These are phyloP conservation scores for Globisporangium nunn DNA, from an alignment of 352 stramenopile species.

Conservation along the genomic window DNA sequence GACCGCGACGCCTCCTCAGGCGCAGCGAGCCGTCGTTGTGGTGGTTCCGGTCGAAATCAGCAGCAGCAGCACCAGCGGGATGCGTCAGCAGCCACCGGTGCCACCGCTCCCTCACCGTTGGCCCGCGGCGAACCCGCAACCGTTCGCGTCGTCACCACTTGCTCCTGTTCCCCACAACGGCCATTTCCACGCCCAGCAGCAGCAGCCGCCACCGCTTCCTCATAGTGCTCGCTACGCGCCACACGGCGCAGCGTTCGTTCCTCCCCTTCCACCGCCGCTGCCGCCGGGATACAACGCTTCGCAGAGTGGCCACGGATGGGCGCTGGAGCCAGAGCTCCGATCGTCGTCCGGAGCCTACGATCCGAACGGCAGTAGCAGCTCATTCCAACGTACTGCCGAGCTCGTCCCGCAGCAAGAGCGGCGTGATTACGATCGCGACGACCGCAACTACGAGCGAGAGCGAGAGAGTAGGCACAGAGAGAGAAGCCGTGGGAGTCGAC, in stretches of 20 bases:
- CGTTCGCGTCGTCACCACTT: conserved; percentile 14
- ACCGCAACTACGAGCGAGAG: background rate
- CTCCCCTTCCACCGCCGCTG: conserved; percentile 7
- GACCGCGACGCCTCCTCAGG: conserved; percentile 1
- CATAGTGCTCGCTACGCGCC: conserved; percentile 11
- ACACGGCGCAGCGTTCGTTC: conserved; percentile 11
- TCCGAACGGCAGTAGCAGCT: conserved; percentile 1
- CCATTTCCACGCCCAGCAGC: conserved; percentile 2
- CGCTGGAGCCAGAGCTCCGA: conserved; percentile 1
- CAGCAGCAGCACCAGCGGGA: background rate
- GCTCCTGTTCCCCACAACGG: conserved; percentile 13
- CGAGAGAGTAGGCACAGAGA: background rate
- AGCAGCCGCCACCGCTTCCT: conserved; percentile 13
- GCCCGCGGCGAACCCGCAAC: conserved; percentile 11
- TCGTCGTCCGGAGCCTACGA: conserved; percentile 3
- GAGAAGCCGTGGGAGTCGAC: conserved; percentile 5
- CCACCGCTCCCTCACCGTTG: conserved; percentile 17
- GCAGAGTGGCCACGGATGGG: conserved; percentile 1
- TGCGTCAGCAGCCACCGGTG: conserved; percentile 5
- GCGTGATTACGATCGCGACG: conserved; percentile 1
- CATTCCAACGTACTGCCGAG: background rate
- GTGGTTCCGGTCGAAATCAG: background rate
- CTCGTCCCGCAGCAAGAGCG: conserved; percentile 4
- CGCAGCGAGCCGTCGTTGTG: background rate
- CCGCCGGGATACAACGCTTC: conserved; percentile 9